These are phyloP conservation scores for Jatropha multifida DNA, from an alignment of 441 rosid genomes.

Conservation along the genomic window DNA sequence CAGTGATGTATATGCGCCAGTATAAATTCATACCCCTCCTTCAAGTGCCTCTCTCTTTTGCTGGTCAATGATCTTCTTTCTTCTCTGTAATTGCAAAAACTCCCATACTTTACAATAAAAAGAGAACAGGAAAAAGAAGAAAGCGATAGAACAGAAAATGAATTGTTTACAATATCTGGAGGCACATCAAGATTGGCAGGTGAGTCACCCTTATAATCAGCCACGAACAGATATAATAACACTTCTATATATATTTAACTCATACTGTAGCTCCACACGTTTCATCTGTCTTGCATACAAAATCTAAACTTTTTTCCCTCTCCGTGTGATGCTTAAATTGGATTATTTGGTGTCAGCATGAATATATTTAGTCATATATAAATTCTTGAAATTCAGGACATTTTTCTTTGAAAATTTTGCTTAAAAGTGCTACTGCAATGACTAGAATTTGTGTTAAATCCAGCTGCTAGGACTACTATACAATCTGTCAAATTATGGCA, in stretches of 20 bases:
- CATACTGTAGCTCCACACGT: background rate
- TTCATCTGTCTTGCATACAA: too few relatives aligned
- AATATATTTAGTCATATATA: too few relatives aligned
- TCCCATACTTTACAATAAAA: background rate
- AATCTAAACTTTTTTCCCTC: too few relatives aligned
- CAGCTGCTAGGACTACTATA: too few relatives aligned
- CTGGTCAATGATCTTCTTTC: conserved; percentile 58
- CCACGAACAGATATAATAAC: conserved; percentile 25
- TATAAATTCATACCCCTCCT: conserved; percentile 59
- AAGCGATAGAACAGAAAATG: background rate
- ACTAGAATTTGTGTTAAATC: too few relatives aligned
- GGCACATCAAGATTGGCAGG: conserved; percentile 19
- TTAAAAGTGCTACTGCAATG: too few relatives aligned
- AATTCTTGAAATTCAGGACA: too few relatives aligned
- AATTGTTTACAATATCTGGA: conserved; percentile 36
- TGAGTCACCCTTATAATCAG: conserved; percentile 23
- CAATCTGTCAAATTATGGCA: too few relatives aligned
- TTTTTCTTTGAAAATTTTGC: too few relatives aligned
- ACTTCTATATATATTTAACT: background rate
- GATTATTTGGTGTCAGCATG: too few relatives aligned
- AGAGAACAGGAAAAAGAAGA: background rate
- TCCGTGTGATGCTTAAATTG: too few relatives aligned
- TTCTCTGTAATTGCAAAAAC: conserved; percentile 40
- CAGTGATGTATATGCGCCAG: background rate
- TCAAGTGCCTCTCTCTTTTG: conserved; percentile 74